phyloP scores from a whole-genome alignment of 1,284 basidiomycete species.

The Termitomyces sp. region DNA sequence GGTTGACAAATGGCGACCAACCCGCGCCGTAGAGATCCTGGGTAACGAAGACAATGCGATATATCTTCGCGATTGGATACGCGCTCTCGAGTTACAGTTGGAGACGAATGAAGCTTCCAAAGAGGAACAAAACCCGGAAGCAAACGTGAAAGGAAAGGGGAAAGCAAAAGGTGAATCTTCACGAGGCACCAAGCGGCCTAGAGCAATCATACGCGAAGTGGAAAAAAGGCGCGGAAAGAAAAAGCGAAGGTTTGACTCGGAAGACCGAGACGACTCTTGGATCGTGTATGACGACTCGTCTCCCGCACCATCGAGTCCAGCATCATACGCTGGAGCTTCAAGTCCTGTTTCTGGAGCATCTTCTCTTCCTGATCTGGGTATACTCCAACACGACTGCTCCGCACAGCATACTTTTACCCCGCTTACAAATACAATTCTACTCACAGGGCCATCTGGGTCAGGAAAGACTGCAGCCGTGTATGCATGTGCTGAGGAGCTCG shows the following conservation, averaged over 20 bases:
- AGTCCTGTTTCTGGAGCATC: slow-evolving; percentile 6
- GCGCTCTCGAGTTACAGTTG: slow-evolving; percentile 59
- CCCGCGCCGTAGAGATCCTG: slow-evolving; percentile 68
- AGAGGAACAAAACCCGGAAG: slow-evolving; percentile 14
- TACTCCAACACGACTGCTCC: slow-evolving; percentile 14
- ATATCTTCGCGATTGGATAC: slow-evolving; percentile 83
- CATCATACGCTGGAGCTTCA: not conserved
- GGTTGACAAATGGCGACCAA: slow-evolving; percentile 77
- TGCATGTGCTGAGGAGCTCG: slow-evolving; percentile 89
- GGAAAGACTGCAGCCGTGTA: slow-evolving; percentile 95
- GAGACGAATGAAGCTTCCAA: slow-evolving; percentile 23
- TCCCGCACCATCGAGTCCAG: not conserved
- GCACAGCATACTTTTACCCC: slow-evolving; percentile 26
- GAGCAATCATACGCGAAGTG: slow-evolving; percentile 45
- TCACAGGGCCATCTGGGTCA: slow-evolving; percentile 77
- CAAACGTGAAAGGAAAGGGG: slow-evolving; percentile 20
- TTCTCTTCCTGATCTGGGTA: not conserved
- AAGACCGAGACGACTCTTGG: slow-evolving; percentile 52
- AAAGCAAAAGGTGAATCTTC: slow-evolving; percentile 14
- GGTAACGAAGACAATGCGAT: slow-evolving; percentile 74
- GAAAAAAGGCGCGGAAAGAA: slow-evolving; percentile 39
- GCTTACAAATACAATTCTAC: slow-evolving; percentile 81
- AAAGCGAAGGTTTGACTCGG: slow-evolving; percentile 43
- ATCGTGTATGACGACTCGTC: slow-evolving; percentile 35
- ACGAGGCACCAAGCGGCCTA: slow-evolving; percentile 42